A percentile compares a stretch with the other conserved stretches of the same genome.
phyloP scores from a whole-genome alignment of 2,329 filamentous ascomycete species.

The Aspergillus aculeatinus region DNA sequence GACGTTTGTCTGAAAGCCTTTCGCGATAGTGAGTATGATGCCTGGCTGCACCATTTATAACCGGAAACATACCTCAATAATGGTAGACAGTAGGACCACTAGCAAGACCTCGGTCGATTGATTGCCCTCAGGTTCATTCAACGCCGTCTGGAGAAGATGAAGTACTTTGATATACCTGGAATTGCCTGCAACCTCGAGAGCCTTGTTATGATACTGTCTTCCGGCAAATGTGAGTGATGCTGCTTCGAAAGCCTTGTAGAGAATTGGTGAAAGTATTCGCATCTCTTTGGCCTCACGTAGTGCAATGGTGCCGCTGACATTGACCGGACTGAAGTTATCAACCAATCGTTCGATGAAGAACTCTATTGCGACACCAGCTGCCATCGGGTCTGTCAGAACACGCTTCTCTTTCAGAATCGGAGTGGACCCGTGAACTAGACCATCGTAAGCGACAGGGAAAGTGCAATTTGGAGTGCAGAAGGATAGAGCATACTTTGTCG shows the following conservation, averaged over 20 bases:
- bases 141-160: slow-evolving; percentile 19
- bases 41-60: too few species aligned
- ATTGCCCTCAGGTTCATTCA: slow-evolving; percentile 19
- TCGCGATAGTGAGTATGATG: background rate
- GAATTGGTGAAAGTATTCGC: slow-evolving; percentile 26
- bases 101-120: slow-evolving; percentile 26
- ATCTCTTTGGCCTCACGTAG: slow-evolving; percentile 25
- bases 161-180: slow-evolving; percentile 21
- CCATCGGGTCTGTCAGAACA: slow-evolving; percentile 16
- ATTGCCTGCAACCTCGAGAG: slow-evolving; percentile 22
- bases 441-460: slow-evolving; percentile 1
- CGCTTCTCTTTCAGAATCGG: slow-evolving; percentile 12
- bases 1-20: slow-evolving; percentile 30
- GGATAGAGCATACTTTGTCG: slow-evolving; percentile 5
- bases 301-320: slow-evolving; percentile 22
- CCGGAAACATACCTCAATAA: slow-evolving; percentile 21
- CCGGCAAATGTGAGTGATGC: slow-evolving; percentile 26
- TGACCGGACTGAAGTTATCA: slow-evolving; percentile 23
- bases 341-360: slow-evolving; percentile 26
- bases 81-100: slow-evolving; percentile 25
- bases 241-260: slow-evolving; percentile 26
- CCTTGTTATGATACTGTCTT: slow-evolving; percentile 18
- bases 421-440: slow-evolving; percentile 3
- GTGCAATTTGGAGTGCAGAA: background rate
- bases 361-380: slow-evolving; percentile 23